Conservation (phyloP, 148 eudicot species). For the Arctostaphylos glauca region DNA sequence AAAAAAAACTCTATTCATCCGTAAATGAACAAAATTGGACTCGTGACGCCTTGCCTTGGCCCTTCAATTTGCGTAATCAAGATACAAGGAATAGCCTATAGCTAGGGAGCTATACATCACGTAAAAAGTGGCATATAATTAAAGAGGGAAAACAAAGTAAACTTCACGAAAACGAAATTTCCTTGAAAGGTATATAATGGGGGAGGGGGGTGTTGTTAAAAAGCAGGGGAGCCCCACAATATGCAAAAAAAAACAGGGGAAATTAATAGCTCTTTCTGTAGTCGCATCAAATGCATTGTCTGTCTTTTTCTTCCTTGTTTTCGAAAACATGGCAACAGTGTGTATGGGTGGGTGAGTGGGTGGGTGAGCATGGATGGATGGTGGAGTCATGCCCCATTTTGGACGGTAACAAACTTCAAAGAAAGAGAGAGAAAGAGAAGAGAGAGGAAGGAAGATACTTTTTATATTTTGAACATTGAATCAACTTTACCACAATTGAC, state of each 20-base stretch:
- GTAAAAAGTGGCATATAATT: too few species aligned
- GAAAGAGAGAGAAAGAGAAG: too few species aligned
- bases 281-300: slow-evolving; percentile 2
- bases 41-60: too few species aligned
- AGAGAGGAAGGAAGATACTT: too few species aligned
- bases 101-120: too few species aligned
- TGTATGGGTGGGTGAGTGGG: background rate
- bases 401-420: background rate
- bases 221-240: background rate
- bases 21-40: too few species aligned
- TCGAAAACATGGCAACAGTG: background rate
- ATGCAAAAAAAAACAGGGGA: background rate
- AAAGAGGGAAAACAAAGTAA: too few species aligned
- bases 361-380: background rate
- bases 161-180: background rate
- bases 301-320: background rate
- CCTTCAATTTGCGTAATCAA: too few species aligned
- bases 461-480: too few species aligned
- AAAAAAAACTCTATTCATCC: too few species aligned
- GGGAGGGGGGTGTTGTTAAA: background rate
- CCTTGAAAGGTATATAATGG: background rate
- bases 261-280: background rate
- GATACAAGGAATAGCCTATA: too few species aligned
- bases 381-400: background rate
- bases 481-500: too few species aligned